Conservation (phyloP, 192 early-diverging fungal species). For the Backusella tuberculispora region DNA sequence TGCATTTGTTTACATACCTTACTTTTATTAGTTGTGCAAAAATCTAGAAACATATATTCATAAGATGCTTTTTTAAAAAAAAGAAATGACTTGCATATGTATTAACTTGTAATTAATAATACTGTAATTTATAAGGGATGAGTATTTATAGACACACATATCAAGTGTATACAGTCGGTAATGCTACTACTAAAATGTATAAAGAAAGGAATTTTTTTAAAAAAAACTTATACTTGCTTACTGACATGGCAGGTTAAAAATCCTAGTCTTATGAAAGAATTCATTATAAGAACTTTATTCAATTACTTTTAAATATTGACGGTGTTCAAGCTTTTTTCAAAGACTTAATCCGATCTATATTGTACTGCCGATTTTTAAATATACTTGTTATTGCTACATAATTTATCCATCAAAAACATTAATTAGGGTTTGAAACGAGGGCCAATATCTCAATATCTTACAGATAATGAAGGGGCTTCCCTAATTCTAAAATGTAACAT, state of each 20-base stretch:
- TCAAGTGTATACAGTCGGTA: neutral
- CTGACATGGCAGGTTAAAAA: too few relatives aligned
- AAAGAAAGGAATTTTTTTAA: too few relatives aligned
- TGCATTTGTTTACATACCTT: constrained; percentile 1
- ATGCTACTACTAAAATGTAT: neutral
- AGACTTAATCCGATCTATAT: too few relatives aligned
- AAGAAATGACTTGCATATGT: neutral
- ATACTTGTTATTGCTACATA: too few relatives aligned
- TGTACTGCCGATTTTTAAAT: too few relatives aligned
- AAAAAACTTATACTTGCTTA: too few relatives aligned
- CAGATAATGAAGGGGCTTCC: neutral
- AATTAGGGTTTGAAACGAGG: neutral
- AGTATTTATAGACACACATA: neutral
- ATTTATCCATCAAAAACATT: neutral
- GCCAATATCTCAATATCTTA: neutral
- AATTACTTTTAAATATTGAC: too few relatives aligned
- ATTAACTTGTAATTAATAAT: neutral
- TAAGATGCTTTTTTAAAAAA: neutral
- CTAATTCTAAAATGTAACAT: neutral
- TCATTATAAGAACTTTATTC: too few relatives aligned
- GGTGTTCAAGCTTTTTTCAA: too few relatives aligned
- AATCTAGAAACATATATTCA: neutral
- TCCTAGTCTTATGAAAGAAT: too few relatives aligned
- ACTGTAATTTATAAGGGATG: neutral
- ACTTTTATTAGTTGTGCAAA: neutral